Evolutionary conservation across 2,329 filamentous ascomycete species (phyloP).

Genomic region (Xenoacremonium recifei): DNA sequence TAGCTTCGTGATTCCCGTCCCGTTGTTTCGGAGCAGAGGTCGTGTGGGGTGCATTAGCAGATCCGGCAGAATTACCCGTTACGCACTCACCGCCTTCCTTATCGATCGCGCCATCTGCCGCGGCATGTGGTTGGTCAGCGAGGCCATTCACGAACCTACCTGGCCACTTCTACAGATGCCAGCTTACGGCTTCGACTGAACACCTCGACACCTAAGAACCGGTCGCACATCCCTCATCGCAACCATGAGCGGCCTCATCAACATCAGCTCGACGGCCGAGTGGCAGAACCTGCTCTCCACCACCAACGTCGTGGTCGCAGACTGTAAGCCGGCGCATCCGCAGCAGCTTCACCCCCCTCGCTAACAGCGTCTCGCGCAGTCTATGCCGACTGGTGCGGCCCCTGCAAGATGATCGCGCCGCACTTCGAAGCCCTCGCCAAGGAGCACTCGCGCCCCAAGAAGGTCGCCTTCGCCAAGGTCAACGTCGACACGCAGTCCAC

Average conservation of each 20-base stretch:
- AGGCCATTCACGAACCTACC: conserved; percentile 5
- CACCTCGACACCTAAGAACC: conserved; percentile 1
- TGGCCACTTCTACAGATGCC: conserved; percentile 6
- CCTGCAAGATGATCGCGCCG: conserved; percentile 89
- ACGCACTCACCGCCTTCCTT: conserved; percentile 21
- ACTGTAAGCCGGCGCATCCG: conserved; percentile 63
- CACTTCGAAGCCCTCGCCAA: conserved; percentile 80
- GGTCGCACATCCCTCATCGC: background rate
- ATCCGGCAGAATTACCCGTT: conserved; percentile 28
- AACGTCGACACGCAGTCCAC: conserved; percentile 81
- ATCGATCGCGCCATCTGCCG: conserved; percentile 3
- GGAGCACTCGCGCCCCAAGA: conserved; percentile 76
- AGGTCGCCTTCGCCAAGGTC: conserved; percentile 88
- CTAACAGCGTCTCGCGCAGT: conserved; percentile 52
- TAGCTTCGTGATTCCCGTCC: no score
- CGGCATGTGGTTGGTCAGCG: conserved; percentile 19
- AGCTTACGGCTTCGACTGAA: background rate
- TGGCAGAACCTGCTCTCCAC: conserved; percentile 71
- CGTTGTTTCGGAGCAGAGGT: no score
- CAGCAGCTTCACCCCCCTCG: conserved; percentile 4
- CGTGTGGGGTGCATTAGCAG: conserved; percentile 13
- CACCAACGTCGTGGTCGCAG: conserved; percentile 79
- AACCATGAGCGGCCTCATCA: conserved; percentile 47
- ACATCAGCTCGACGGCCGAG: conserved; percentile 65
- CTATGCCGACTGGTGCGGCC: conserved; percentile 93